phyloP scores from a whole-genome alignment of 139 green algal genomes.

The Coelastrella sp. region DNA sequence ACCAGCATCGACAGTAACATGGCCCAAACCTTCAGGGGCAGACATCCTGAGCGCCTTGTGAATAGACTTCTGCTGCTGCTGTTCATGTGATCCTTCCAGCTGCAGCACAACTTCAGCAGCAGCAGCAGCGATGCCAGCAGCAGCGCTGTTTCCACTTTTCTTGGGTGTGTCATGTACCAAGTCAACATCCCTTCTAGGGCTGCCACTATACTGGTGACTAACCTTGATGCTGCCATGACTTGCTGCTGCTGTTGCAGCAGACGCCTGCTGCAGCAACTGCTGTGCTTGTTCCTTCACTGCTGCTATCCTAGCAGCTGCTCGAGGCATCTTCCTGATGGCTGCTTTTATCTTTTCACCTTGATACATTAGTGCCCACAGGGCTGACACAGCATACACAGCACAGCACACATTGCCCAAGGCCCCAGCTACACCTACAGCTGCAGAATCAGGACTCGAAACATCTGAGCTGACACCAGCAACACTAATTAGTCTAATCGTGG shows the following conservation, averaged over 20 bases:
- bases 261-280: not conserved
- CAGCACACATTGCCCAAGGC: conserved; percentile 33
- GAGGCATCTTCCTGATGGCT: conserved; percentile 28
- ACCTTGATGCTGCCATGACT: not conserved
- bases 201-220: not conserved
- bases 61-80: no score
- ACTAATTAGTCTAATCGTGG: no score
- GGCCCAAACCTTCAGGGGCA: not conserved
- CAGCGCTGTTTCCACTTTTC: not conserved
- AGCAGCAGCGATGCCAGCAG: not conserved
- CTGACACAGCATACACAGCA: conserved; percentile 59
- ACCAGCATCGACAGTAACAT: not conserved
- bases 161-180: not conserved
- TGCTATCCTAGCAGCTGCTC: not conserved
- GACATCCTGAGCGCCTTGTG: not conserved
- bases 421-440: not conserved
- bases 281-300: conserved; percentile 1
- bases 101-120: not conserved
- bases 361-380: conserved; percentile 65
- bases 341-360: conserved; percentile 65
- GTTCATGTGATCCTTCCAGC: no score
- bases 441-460: not conserved
- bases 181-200: not conserved
- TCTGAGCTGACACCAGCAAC: not conserved
- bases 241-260: not conserved